Evolutionary conservation across 1,139 yeast genomes (phyloP).

Genomic region (Geotrichum klebahnii): DNA sequence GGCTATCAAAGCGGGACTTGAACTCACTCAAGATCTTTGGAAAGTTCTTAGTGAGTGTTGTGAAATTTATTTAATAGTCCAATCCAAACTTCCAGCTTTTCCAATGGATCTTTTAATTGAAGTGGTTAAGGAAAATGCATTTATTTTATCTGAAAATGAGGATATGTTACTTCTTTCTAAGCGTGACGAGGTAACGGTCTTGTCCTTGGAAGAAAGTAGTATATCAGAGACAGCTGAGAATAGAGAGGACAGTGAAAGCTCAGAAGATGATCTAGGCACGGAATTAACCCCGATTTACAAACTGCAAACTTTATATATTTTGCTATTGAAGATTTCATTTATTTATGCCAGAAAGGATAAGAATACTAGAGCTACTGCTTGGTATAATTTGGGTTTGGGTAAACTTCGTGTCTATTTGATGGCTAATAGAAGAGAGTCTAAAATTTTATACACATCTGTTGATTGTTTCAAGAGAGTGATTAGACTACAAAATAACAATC

Average conservation of each 20-base stretch:
- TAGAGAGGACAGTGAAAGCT: too few species aligned
- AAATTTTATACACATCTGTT: constrained; percentile 50
- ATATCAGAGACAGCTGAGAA: not conserved
- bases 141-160: constrained; percentile 19
- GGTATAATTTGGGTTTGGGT: constrained; percentile 69
- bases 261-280: constrained; percentile 26
- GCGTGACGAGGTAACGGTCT: constrained; percentile 22
- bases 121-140: constrained; percentile 13
- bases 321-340: constrained; percentile 33
- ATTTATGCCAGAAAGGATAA: constrained; percentile 35
- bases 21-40: constrained; percentile 52
- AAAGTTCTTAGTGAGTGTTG: constrained; percentile 50
- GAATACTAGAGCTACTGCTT: constrained; percentile 47
- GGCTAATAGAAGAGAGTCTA: constrained; percentile 28
- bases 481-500: constrained; percentile 61
- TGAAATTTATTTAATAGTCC: constrained; percentile 45
- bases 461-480: constrained; percentile 61
- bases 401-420: constrained; percentile 49
- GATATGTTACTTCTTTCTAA: constrained; percentile 16
- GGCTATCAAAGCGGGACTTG: constrained; percentile 25
- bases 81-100: constrained; percentile 41
- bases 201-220: constrained; percentile 19
- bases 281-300: constrained; percentile 23
- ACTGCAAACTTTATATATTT: constrained; percentile 23
- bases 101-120: constrained; percentile 39